phyloP scores from a whole-genome alignment of 495 filamentous ascomycete genomes.

The Stereocaulon alpinum region DNA sequence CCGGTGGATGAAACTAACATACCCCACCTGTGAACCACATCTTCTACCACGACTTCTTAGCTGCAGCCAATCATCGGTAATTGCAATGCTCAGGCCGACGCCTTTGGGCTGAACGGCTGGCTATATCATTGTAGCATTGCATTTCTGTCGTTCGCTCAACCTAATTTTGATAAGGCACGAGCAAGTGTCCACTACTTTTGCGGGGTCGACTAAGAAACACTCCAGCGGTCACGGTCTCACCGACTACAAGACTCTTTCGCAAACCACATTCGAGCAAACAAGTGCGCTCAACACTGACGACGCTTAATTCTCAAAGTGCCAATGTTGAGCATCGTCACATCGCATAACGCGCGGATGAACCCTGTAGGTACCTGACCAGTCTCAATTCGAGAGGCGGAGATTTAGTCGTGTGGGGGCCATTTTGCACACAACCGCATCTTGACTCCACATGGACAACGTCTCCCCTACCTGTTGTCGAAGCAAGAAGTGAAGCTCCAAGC shows the following conservation, averaged over 20 bases:
- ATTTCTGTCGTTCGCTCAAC: neutral
- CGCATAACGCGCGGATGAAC: neutral
- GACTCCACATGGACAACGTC: neutral
- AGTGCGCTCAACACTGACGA: neutral
- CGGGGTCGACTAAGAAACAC: neutral
- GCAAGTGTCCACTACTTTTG: neutral
- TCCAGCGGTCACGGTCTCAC: neutral
- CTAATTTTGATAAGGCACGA: neutral
- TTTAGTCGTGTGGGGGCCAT: slow-evolving; percentile 8
- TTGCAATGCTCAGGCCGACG: neutral
- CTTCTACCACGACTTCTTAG: neutral
- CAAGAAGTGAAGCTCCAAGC: neutral
- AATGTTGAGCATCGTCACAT: neutral
- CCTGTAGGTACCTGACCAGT: neutral
- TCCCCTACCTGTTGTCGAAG: neutral
- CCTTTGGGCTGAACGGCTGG: neutral
- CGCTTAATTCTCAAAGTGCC: neutral
- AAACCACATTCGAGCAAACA: neutral
- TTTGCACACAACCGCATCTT: neutral
- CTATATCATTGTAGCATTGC: neutral
- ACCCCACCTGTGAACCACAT: neutral
- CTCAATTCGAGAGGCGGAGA: neutral
- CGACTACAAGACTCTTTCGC: neutral
- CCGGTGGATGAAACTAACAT: too few relatives aligned
- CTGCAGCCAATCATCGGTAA: neutral